Percentiles rank a stretch among this genome's conserved stretches.
These are phyloP conservation scores for Beauveria rudraprayagi DNA, from an alignment of 2,329 filamentous ascomycete genomes.

Conservation along the genomic window DNA sequence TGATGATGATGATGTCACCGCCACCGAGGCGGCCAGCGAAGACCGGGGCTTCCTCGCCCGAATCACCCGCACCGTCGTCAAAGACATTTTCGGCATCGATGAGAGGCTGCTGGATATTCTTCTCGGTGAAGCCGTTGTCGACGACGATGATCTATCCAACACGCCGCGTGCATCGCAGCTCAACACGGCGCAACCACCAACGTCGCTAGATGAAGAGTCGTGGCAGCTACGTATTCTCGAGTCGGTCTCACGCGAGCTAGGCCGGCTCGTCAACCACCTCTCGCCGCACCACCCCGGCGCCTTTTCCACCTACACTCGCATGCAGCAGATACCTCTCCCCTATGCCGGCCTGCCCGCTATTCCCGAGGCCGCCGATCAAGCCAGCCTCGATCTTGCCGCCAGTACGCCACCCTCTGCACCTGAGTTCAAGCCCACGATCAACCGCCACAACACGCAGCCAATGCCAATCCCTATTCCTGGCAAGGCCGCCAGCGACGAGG, in stretches of 20 bases:
- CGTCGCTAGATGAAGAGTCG: conserved; percentile 29
- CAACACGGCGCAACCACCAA: conserved; percentile 22
- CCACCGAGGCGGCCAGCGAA: conserved; percentile 36
- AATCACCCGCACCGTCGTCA: conserved; percentile 78
- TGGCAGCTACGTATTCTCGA: conserved; percentile 79
- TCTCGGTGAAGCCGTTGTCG: conserved; percentile 66
- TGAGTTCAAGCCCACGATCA: conserved; percentile 43
- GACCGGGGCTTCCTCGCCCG: conserved; percentile 68
- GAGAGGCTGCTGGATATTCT: conserved; percentile 77
- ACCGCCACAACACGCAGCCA: conserved; percentile 26
- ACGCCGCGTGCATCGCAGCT: conserved; percentile 37
- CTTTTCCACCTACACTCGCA: conserved; percentile 70
- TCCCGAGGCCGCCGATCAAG: conserved; percentile 39
- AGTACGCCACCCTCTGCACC: conserved; percentile 18
- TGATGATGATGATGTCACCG: conserved; percentile 36
- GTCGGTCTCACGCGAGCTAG: conserved; percentile 78
- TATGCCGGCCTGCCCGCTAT: conserved; percentile 71
- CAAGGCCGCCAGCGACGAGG: conserved; percentile 14
- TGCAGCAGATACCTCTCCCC: conserved; percentile 57
- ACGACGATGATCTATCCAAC: conserved; percentile 37
- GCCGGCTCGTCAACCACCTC: conserved; percentile 72
- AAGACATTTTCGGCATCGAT: conserved; percentile 85
- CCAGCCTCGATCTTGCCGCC: conserved; percentile 9
- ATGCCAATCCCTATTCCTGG: conserved; percentile 30
- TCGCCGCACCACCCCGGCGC: conserved; percentile 75